phyloP scores from a whole-genome alignment of 805 yeast species.

The Suhomyces xylopsoci region DNA sequence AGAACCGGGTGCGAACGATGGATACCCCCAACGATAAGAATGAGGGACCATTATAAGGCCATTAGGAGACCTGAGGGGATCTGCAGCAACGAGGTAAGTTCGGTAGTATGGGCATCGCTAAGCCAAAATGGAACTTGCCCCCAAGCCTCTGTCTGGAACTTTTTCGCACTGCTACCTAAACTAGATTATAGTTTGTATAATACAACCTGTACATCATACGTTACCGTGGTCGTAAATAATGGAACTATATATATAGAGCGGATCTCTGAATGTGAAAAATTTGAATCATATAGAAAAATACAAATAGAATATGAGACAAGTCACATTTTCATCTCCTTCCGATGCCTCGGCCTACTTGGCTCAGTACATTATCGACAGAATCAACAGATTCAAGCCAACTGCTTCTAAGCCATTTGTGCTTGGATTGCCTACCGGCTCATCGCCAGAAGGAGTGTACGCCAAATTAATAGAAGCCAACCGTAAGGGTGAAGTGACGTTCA shows the following conservation, averaged over 20 bases:
- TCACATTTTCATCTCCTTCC: conserved; percentile 32
- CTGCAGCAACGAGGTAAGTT: not conserved
- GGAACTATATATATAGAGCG: not conserved
- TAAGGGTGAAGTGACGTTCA: conserved; percentile 42
- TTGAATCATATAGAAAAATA: not conserved
- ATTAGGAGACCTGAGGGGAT: not conserved
- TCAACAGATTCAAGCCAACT: conserved; percentile 46
- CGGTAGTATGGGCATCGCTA: not conserved
- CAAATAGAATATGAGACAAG: conserved; percentile 25
- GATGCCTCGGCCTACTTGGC: conserved; percentile 47
- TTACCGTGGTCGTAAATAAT: not conserved
- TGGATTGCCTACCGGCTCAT: conserved; percentile 62
- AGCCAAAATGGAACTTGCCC: not conserved
- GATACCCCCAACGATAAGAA: not conserved
- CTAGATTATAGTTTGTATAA: not conserved
- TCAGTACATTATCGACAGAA: conserved; percentile 40
- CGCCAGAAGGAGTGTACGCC: conserved; percentile 55
- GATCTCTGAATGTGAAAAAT: not conserved
- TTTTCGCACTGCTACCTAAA: not conserved
- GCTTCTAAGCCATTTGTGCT: conserved; percentile 47
- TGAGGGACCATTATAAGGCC: not conserved
- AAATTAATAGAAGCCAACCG: conserved; percentile 44
- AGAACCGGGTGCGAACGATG: not conserved
- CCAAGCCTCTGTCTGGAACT: not conserved
- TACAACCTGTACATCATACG: not conserved